A percentile compares a stretch with the other conserved stretches of the same genome.
Evolutionary conservation across 352 stramenopile species (phyloP).

Genomic region (Thalassiosira allenii): DNA sequence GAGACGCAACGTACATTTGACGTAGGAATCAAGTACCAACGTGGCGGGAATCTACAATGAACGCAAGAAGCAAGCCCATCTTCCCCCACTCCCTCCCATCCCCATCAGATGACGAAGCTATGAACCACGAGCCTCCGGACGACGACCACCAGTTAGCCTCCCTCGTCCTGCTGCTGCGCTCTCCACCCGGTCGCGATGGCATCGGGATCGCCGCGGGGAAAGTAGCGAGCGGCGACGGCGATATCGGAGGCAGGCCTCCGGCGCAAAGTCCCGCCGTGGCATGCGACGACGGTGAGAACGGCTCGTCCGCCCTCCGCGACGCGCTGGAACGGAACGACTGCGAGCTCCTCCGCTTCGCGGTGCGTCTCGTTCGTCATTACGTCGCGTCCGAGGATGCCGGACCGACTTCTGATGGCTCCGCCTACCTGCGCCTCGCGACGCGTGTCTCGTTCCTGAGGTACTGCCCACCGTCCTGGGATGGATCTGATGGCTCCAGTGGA

Average conservation of each 20-base stretch:
- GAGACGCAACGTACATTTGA: background rate
- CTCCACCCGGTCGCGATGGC: background rate
- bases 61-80: background rate
- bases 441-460: constrained; percentile 42
- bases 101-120: too few relatives aligned
- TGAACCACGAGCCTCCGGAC: too few relatives aligned
- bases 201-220: background rate
- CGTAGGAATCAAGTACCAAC: background rate
- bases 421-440: constrained; percentile 27
- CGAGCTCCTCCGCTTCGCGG: constrained; percentile 38
- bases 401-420: background rate
- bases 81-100: too few relatives aligned
- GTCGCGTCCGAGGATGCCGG: background rate
- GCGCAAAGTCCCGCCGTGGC: too few relatives aligned
- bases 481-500: background rate
- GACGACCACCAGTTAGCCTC: constrained; percentile 39
- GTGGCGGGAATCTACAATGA: background rate
- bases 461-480: background rate
- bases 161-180: constrained; percentile 40
- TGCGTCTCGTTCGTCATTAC: constrained; percentile 36
- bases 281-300: too few relatives aligned
- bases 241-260: too few relatives aligned
- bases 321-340: constrained; percentile 55
- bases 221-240: background rate
- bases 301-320: constrained; percentile 9